Base-by-base conservation (phyloP, 129 eudicot species). In the Ambrosia trifida region DNA sequence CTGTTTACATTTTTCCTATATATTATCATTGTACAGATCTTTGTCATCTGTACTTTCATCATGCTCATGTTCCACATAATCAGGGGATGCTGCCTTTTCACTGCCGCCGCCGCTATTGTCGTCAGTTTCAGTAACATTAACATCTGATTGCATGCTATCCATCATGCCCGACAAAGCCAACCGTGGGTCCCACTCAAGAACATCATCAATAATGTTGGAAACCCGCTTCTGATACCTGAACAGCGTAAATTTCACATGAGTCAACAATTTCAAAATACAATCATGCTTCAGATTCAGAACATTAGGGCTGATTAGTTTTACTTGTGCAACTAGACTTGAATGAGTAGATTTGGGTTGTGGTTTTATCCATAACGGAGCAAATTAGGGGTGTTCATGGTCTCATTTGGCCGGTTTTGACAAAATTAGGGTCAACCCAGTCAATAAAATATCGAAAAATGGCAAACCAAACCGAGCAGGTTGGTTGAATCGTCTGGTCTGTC, bases 161-260 rank as follows among this genome's bases (percentile, higher is more conserved):
- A 93, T 94, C 92, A 94, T 89, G 54, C 96, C 96, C 3, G 98
- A 94, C 83, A 94, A 82, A 7, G 98, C 98, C 79, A 89, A 66
- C 63, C 90, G 84, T 11, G 98, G 98, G 54, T 83, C 81, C 98
- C 98, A 94, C 81, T 94, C 98, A 7, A 94, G 91, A 59, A 94
- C 98, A 75, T 94, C 98, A 60, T 94, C 98, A 18, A 94, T 94
- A 40, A 94, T 94, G 82, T 94, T 94, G 2, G 90, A 94, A 58
- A 94, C 96, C 80, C 98, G 88, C 80, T 81, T 89, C 72, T 94
- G 98, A 76, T 94, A 94, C 95, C 98, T 93, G 88, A 68, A 75
- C 41, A 1, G 3, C 7, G 14, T 20, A 51, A 24, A 64, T 50
- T 36, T 50, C 41, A 43, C 45, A 60, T 24, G 31, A 50, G 31